Evolutionary conservation across 495 filamentous ascomycete species (phyloP), one percentile per base, ranked within the genome.

Genomic region (Penicillium taxi): DNA sequence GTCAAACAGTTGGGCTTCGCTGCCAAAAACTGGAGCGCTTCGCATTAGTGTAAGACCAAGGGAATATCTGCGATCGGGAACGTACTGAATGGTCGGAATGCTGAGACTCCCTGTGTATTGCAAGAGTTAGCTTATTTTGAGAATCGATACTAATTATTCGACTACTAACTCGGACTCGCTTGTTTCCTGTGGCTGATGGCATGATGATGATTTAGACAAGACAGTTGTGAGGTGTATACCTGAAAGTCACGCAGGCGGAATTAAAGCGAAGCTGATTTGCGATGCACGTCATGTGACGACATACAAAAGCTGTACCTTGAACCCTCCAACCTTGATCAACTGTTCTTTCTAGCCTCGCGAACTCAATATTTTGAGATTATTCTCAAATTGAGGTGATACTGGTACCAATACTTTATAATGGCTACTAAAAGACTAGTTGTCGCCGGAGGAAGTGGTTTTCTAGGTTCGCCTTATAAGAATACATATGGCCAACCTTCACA

Each of bases 391-490:
- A 19, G 9, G 3, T n/a, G 5, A 31, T 7, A n/a, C 9, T 31
- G 26, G 7, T 8, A 9, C 14, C 18, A 21, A 16, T 12, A 17
- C 9, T 43, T 24, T 14, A 52, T 2, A 27, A 72, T 72, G 63
- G 55, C 70, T 11, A 47, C 73, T 32, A 91, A 82, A 64, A 75
- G 73, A 52, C 62, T 98, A 9, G 77, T 96, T 25, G 88, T 98
- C 32, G 90, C 83, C 32, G 91, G 91, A 35, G 91, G 91, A 35
- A 95, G 80, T 53, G 91, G 91, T n/a, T 98, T 98, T 56, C 61
- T 98, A 26, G 81, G 81, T 78, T 48, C 21, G 59, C 61, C 16
- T 26, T 37, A 12, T n/a, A 26, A 3, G 12, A 32, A 40, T 34
- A 9, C 29, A 12, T 21, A 26, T 34, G 16, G 27, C 23, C 19